A percentile compares a stretch with the other conserved stretches of the same genome.
Conservation (phyloP, 2,329 filamentous ascomycete species). For the Aspergillus pseudotamarii region DNA sequence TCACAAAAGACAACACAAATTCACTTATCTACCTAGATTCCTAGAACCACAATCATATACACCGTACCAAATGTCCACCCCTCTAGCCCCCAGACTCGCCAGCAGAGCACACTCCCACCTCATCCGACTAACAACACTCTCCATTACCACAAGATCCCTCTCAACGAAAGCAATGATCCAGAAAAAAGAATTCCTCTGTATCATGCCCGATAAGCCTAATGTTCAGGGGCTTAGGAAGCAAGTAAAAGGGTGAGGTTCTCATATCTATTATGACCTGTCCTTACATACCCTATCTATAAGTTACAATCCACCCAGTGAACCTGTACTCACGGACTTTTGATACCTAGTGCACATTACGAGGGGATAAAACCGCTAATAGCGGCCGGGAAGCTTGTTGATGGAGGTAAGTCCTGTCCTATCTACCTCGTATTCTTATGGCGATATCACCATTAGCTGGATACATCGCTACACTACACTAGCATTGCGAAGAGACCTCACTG, state of each 20-base stretch:
- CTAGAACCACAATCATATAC: neutral
- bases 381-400: constrained; percentile 17
- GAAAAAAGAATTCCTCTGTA: constrained; percentile 17
- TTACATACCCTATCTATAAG: too few relatives aligned
- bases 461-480: too few relatives aligned
- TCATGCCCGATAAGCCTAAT: constrained; percentile 19
- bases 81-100: neutral
- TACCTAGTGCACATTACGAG: constrained; percentile 14
- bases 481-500: neutral
- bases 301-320: too few relatives aligned
- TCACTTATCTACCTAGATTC: neutral
- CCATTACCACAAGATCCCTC: neutral
- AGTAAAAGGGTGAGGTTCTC: constrained; percentile 11
- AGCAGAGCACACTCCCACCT: neutral
- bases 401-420: constrained; percentile 11
- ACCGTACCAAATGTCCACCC: neutral
- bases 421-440: neutral
- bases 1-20: neutral
- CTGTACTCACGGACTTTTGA: neutral
- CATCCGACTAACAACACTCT: neutral
- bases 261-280: too few relatives aligned
- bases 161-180: neutral
- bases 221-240: constrained; percentile 12
- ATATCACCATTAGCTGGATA: neutral
- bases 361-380: constrained; percentile 18